phyloP scores from a whole-genome alignment of 2,329 filamentous ascomycete genomes.

The Graphiopsis chlorocephala region DNA sequence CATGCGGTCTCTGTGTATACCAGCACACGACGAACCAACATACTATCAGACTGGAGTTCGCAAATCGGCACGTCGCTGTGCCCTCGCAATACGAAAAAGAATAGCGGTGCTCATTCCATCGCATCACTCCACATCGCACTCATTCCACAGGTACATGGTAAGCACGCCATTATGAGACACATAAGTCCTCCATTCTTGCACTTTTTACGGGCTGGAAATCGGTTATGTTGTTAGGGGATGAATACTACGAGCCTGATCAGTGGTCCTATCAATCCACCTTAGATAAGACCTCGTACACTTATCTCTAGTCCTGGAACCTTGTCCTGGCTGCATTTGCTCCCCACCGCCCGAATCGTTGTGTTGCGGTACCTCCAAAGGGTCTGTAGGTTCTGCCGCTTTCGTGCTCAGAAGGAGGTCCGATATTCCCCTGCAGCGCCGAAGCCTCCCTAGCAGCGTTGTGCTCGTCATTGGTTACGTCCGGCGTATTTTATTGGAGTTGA shows the following conservation, averaged over 20 bases:
- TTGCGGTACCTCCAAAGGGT: not conserved
- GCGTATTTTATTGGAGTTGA: not conserved
- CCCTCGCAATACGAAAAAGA: not conserved
- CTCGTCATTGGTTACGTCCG: not conserved
- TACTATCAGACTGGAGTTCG: no score
- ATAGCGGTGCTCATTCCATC: not conserved
- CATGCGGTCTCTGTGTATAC: no score
- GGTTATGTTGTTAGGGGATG: not conserved
- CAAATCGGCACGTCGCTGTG: no score
- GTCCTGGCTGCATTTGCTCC: not conserved
- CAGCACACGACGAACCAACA: no score
- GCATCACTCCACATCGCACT: not conserved
- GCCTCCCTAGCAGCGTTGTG: not conserved
- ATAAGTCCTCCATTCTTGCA: not conserved
- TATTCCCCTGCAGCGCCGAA: not conserved
- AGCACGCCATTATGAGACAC: not conserved
- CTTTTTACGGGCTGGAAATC: not conserved
- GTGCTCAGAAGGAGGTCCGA: not conserved
- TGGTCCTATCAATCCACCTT: not conserved
- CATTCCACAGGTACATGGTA: not conserved
- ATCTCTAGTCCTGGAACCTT: not conserved
- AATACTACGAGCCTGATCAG: not conserved
- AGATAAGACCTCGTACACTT: not conserved
- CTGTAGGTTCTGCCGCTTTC: not conserved
- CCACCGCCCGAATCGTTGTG: not conserved